Conservation (phyloP, 306 rosid species). For the Potentilla sterilis region DNA sequence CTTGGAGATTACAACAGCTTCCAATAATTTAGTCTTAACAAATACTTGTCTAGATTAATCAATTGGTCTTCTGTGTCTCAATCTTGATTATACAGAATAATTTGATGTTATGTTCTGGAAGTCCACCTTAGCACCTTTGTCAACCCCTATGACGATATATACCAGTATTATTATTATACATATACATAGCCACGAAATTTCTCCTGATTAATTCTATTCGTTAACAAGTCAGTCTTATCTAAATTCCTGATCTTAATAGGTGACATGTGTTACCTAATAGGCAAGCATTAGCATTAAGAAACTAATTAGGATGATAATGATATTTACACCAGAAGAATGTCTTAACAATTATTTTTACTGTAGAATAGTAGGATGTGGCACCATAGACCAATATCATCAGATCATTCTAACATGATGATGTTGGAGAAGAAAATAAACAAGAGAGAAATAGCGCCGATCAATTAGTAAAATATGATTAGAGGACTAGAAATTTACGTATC, state of each 20-base stretch:
- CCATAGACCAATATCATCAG: not conserved
- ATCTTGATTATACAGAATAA: slow-evolving; percentile 18
- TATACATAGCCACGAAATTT: not conserved
- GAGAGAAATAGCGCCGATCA: too few species aligned
- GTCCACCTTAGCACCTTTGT: slow-evolving; percentile 49
- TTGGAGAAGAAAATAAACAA: not conserved
- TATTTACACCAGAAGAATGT: not conserved
- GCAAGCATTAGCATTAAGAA: not conserved
- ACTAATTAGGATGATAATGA: not conserved
- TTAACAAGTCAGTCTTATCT: not conserved
- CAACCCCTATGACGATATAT: slow-evolving; percentile 50
- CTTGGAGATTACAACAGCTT: slow-evolving; percentile 24
- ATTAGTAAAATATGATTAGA: too few species aligned
- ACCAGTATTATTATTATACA: not conserved
- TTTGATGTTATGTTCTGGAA: slow-evolving; percentile 10
- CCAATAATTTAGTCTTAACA: slow-evolving; percentile 13
- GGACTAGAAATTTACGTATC: not conserved
- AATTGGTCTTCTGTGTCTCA: slow-evolving; percentile 24
- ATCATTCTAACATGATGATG: not conserved
- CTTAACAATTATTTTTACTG: not conserved
- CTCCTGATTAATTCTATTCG: not conserved
- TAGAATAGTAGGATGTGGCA: not conserved
- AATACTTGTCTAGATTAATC: slow-evolving; percentile 20
- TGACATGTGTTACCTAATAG: slow-evolving; percentile 1
- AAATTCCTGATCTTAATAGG: not conserved